Evolutionary conservation across 306 rosid genomes (phyloP), one percentile per base, ranked within the genome.

Genomic region (Carpinus viminea): DNA sequence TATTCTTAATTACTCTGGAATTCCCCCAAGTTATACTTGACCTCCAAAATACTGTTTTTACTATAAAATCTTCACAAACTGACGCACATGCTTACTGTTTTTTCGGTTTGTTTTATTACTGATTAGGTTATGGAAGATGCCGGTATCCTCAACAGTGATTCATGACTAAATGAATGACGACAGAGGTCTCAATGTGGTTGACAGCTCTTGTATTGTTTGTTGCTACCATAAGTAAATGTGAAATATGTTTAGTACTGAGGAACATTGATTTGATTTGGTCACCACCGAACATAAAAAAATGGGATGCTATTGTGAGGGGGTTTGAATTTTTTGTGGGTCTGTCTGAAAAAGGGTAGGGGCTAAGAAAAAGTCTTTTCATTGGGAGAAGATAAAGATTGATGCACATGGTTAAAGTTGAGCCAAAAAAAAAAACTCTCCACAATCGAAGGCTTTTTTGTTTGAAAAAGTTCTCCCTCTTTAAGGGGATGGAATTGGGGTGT

Each of bases 71-170:
- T 72, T 31, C 8, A n/a, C 43, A 28, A 52, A 34, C 12, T 54
- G 7, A 5, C 4, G 1, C 55, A 9, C 2, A 26, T 18, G n/a
- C 16, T 68, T 48, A 68, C 51, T 41, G 28, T 68, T 52, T 28
- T 68, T 68, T 11, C 31, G 72, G 72, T 53, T 56, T 56, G 68
- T 51, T 15, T 60, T 8, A n/a, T 31, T 10, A 18, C 16, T 64
- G 64, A 34, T 41, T 75, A 87, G 90, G 86, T 53, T 87, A 84
- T 77, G 90, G 88, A 38, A 26, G 73, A 55, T 87, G 90, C 76
- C 61, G 85, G 79, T 87, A 87, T 79, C 81, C 88, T 65, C 90
- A 84, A 73, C 88, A 84, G 83, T 87, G 51, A 75, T 7, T 20
- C 68, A n/a, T 16, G 68, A 26, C 45, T 7, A 47, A 24, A 24